Conservation (phyloP, 2,329 filamentous ascomycete species). For the Apiospora hydei region DNA sequence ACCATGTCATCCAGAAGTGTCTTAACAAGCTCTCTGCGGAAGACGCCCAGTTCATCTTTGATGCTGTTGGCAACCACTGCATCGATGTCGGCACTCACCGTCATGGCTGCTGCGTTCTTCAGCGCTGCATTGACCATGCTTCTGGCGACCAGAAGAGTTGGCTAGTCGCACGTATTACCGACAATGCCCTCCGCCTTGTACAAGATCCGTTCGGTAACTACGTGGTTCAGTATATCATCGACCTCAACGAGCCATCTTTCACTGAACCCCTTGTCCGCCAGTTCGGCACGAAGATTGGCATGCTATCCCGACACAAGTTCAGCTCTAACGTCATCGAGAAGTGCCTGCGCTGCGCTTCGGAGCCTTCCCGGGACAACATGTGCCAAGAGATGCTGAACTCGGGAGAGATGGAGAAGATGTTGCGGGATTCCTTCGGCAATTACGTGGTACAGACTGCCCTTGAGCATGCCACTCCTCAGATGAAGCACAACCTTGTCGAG, state of each 20-base stretch:
- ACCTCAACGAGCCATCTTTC: conserved; percentile 86
- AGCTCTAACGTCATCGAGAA: conserved; percentile 99
- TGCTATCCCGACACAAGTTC: conserved; percentile 93
- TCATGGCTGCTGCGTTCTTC: conserved; percentile 96
- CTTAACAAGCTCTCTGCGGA: conserved; percentile 87
- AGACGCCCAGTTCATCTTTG: conserved; percentile 96
- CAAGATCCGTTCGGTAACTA: conserved; percentile 99
- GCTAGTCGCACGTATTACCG: conserved; percentile 86
- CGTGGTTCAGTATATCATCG: conserved; percentile 97
- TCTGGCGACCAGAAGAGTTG: conserved; percentile 87
- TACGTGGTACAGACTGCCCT: conserved; percentile 98
- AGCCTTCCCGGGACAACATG: conserved; percentile 78
- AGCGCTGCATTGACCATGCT: conserved; percentile 97
- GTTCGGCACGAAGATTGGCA: conserved; percentile 77
- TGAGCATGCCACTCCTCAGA: conserved; percentile 78
- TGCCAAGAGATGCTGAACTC: conserved; percentile 80
- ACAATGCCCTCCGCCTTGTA: conserved; percentile 86
- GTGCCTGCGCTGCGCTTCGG: conserved; percentile 83
- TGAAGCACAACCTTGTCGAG: conserved; percentile 80
- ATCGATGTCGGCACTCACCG: conserved; percentile 94
- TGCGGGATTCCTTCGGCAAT: conserved; percentile 94
- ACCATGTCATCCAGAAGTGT: conserved; percentile 99
- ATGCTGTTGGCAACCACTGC: conserved; percentile 87
- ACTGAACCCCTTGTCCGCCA: conserved; percentile 86
- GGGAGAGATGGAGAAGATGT: conserved; percentile 83